These are phyloP conservation scores for Cyclostephanos tholiformis DNA, from an alignment of 108 stramenopile species.

Conservation along the genomic window DNA sequence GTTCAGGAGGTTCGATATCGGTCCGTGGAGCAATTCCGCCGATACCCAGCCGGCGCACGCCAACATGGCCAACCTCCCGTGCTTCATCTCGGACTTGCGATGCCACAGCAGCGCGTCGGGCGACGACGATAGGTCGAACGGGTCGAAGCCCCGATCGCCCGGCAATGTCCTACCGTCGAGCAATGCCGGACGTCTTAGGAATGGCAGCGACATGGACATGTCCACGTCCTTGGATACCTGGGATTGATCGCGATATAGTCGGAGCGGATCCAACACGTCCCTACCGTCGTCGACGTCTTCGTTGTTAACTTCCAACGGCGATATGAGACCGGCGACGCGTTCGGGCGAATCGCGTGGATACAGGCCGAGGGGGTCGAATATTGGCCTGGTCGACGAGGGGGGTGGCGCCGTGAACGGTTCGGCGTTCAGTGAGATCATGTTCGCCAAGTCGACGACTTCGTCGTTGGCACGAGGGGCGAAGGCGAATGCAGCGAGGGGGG, in stretches of 20 bases:
- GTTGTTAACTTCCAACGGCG: slow-evolving; percentile 8
- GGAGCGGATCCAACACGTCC: slow-evolving; percentile 24
- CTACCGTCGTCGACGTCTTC: not conserved
- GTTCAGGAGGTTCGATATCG: slow-evolving; percentile 37
- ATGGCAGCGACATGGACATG: slow-evolving; percentile 39
- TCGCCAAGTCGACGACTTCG: not conserved
- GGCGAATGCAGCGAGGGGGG: not conserved
- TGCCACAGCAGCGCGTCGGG: slow-evolving; percentile 22
- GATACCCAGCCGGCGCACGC: slow-evolving; percentile 78
- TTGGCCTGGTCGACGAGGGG: slow-evolving; percentile 13
- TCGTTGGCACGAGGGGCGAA: not conserved
- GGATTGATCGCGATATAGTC: slow-evolving; percentile 25
- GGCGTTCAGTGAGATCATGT: not conserved
- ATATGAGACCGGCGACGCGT: slow-evolving; percentile 20
- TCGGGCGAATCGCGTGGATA: slow-evolving; percentile 19
- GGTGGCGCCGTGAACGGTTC: not conserved
- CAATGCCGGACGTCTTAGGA: slow-evolving; percentile 38
- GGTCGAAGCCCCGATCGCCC: slow-evolving; percentile 64
- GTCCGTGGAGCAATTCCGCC: slow-evolving; percentile 64
- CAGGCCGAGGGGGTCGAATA: slow-evolving; percentile 30
- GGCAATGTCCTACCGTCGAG: slow-evolving; percentile 53
- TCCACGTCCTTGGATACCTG: slow-evolving; percentile 17
- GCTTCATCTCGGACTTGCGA: slow-evolving; percentile 59
- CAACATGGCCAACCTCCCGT: slow-evolving; percentile 62
- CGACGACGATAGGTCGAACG: slow-evolving; percentile 39